Evolutionary conservation across 2,329 filamentous ascomycete species (phyloP).

Genomic region (Biscogniauxia marginata): DNA sequence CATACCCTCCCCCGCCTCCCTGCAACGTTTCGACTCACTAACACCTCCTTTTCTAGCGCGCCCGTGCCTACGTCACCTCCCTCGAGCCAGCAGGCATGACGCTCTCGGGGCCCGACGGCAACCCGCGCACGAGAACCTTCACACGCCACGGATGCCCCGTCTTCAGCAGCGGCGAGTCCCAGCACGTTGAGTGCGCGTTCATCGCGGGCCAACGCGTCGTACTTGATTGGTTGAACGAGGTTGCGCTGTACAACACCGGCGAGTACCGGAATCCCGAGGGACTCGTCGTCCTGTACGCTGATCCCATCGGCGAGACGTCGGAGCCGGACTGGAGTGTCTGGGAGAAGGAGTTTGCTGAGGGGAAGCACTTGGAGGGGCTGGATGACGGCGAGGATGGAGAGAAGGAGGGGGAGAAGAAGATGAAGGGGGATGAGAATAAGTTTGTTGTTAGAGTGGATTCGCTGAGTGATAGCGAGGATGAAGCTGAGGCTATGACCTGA

Average conservation of each 20-base stretch:
- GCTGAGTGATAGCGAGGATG: constrained; percentile 2
- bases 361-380: neutral
- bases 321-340: constrained; percentile 31
- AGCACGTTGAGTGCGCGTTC: constrained; percentile 62
- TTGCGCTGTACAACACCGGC: constrained; percentile 43
- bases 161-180: constrained; percentile 64
- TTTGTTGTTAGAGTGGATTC: constrained; percentile 7
- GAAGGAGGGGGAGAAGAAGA: constrained; percentile 1
- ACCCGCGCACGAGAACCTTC: constrained; percentile 38
- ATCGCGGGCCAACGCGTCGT: constrained; percentile 52
- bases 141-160: constrained; percentile 60
- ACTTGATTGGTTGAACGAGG: constrained; percentile 60
- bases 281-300: constrained; percentile 30
- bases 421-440: constrained; percentile 1
- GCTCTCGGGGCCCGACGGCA: constrained; percentile 52
- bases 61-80: constrained; percentile 61
- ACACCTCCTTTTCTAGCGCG: too few relatives aligned
- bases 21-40: too few relatives aligned
- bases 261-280: constrained; percentile 41
- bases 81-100: constrained; percentile 49
- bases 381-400: neutral
- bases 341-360: neutral
- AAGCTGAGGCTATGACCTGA: neutral
- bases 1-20: constrained; percentile 4
- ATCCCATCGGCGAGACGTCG: constrained; percentile 13